Evolutionary conservation across 495 filamentous ascomycete genomes (phyloP).

Genomic region (Penicillium ochrochloron): DNA sequence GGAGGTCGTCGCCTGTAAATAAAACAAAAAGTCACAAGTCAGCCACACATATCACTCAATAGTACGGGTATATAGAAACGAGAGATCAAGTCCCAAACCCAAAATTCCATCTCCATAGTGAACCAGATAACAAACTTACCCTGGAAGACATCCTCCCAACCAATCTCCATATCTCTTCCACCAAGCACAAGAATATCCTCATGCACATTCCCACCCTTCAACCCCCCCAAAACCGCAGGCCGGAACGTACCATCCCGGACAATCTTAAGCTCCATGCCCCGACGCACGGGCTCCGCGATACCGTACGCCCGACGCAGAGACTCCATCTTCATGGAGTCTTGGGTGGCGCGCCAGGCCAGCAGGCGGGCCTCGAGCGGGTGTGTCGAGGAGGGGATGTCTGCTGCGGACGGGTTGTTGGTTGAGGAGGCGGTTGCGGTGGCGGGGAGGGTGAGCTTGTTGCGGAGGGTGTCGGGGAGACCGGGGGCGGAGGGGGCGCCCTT

Average conservation of each 20-base stretch:
- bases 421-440: constrained; percentile 49
- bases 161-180: constrained; percentile 73
- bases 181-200: constrained; percentile 74
- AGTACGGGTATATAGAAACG: neutral
- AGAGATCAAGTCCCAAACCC: neutral
- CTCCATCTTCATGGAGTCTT: constrained; percentile 87
- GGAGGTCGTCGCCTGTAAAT: constrained; percentile 60
- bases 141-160: constrained; percentile 91
- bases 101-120: neutral
- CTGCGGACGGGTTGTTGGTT: constrained; percentile 41
- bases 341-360: constrained; percentile 79
- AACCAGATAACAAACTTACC: constrained; percentile 35
- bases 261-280: constrained; percentile 96
- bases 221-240: constrained; percentile 49
- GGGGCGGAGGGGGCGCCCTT: constrained; percentile 84
- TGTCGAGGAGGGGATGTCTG: constrained; percentile 55
- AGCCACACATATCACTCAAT: constrained; percentile 9
- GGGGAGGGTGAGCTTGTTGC: constrained; percentile 71
- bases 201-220: constrained; percentile 56
- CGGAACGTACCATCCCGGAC: constrained; percentile 62
- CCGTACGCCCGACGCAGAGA: constrained; percentile 81
- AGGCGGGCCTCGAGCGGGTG: constrained; percentile 94
- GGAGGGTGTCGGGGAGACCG: constrained; percentile 89
- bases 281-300: constrained; percentile 88
- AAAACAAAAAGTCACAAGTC: constrained; percentile 18